Conservation (phyloP, 495 filamentous ascomycete genomes). For the Aspergillus funiculosus region DNA sequence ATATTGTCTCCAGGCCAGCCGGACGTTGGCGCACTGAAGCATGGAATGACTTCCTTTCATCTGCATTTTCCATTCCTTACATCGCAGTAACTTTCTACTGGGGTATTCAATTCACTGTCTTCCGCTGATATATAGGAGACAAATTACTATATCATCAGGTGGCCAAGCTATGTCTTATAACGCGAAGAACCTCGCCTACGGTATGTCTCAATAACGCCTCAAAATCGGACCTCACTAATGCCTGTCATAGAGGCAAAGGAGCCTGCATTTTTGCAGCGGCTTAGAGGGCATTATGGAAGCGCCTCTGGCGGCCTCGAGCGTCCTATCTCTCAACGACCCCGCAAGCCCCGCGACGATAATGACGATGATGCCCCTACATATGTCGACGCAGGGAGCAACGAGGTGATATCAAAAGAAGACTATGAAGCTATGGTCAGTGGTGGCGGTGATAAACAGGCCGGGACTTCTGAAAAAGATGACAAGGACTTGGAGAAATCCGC, state of each 20-base stretch:
- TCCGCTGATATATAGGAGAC: background rate
- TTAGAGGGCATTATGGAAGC: slow-evolving; percentile 38
- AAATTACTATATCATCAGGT: slow-evolving; percentile 11
- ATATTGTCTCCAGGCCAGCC: background rate
- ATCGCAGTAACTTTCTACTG: background rate
- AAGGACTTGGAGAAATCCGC: slow-evolving; percentile 9
- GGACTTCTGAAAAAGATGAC: slow-evolving; percentile 13
- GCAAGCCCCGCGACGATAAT: slow-evolving; percentile 30
- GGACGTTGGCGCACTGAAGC: background rate
- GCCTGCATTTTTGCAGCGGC: slow-evolving; percentile 45
- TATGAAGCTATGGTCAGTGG: slow-evolving; percentile 37
- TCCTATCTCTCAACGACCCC: slow-evolving; percentile 34
- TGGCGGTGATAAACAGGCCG: slow-evolving; percentile 18
- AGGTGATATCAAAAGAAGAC: slow-evolving; percentile 45
- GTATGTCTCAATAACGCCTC: slow-evolving; percentile 19
- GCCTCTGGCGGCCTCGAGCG: slow-evolving; percentile 37
- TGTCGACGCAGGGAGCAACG: slow-evolving; percentile 44
- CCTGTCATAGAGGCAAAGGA: slow-evolving; percentile 36
- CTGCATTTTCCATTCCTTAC: background rate
- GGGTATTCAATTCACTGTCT: background rate
- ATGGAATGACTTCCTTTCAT: background rate
- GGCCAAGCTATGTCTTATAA: slow-evolving; percentile 39
- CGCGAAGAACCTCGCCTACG: slow-evolving; percentile 44
- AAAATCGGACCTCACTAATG: background rate
- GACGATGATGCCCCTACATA: slow-evolving; percentile 47